Base-by-base conservation (phyloP, 2,329 filamentous ascomycete species). In the Aureobasidium sp. region DNA sequence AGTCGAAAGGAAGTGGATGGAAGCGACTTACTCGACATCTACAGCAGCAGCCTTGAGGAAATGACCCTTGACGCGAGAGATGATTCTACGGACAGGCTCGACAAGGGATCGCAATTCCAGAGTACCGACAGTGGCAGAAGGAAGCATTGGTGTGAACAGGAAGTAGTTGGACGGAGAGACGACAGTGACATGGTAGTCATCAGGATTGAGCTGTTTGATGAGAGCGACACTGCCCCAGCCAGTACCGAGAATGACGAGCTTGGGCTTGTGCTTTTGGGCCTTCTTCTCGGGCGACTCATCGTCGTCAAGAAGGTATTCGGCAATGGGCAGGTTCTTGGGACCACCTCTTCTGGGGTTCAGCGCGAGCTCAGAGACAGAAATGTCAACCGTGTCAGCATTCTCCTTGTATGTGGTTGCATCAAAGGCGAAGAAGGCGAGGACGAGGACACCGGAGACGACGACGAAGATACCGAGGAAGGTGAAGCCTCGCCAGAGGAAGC, bases 81-180 rank as follows among this genome's bases (percentile, higher is more conserved):
- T 88, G 80, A 99, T 97, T 79, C 96, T 94, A 78, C 96, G 94
- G 75, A 99, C 92, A 66, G 96, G 96, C 85, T 99, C 96, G 96
- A 99, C 99, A 82, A 99, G 99, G 77, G 95, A 98, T 79, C 96
- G 94, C 85, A 98, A 96, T 87, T 99, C 96, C 80, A 99, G 96
- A 74, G 94, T 92, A 75, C 96, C 96, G 71, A 95, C 98, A 61
- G 96, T 98, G 84, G 96, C 99, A 77, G 95, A 98, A 71, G 96
- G 96, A 68, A 99, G 89, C 67, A 99, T 90, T 67, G 96, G 96
- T 36, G 96, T 99, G 88, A 99, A 99, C 73, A 99, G 91, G 90
- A 99, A 99, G 89, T 97, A 99, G 85, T 99, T 99, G 79, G 96
- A 93, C 64, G 96, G 96, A 58, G 96, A 98, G 80, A 99, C 93